A percentile compares a stretch with the other conserved stretches of the same genome.
Evolutionary conservation across 1,284 basidiomycete species (phyloP).

Genomic region (Boletellus dicymbophilus): DNA sequence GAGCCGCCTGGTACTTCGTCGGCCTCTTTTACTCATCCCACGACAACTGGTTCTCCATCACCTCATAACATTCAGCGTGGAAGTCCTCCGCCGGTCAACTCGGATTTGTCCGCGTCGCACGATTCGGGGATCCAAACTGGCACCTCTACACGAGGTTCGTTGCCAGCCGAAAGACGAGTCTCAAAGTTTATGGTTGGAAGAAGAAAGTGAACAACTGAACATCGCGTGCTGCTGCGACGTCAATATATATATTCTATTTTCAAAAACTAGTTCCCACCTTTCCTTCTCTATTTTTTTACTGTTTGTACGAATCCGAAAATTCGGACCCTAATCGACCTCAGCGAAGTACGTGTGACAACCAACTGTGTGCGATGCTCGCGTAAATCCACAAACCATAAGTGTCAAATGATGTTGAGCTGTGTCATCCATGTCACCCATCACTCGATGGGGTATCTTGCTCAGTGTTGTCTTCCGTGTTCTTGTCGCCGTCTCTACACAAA

Average conservation of each 20-base stretch:
- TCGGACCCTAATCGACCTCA: too few species aligned
- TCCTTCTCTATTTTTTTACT: conserved; percentile 14
- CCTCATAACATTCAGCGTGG: conserved; percentile 30
- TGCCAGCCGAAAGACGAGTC: conserved; percentile 39
- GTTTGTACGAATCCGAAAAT: conserved; percentile 32
- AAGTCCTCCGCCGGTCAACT: conserved; percentile 43
- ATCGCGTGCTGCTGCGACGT: not conserved
- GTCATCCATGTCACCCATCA: not conserved
- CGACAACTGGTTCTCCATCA: conserved; percentile 40
- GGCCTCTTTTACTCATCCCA: conserved; percentile 15
- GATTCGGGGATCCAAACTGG: conserved; percentile 26
- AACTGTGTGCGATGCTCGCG: too few species aligned
- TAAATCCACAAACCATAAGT: not conserved
- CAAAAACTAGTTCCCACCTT: too few species aligned
- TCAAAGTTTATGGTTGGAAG: conserved; percentile 39
- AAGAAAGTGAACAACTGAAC: not conserved
- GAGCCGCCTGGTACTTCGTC: conserved; percentile 2
- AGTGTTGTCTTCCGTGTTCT: conserved; percentile 51
- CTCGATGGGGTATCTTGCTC: conserved; percentile 22
- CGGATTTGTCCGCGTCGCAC: conserved; percentile 33
- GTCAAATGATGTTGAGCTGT: not conserved
- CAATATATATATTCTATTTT: too few species aligned
- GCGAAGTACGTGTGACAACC: too few species aligned
- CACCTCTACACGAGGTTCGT: not conserved
- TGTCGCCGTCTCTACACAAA: conserved; percentile 72